Conservation (phyloP, 371 early-diverging fungal species). For the Mortierella sp. region DNA sequence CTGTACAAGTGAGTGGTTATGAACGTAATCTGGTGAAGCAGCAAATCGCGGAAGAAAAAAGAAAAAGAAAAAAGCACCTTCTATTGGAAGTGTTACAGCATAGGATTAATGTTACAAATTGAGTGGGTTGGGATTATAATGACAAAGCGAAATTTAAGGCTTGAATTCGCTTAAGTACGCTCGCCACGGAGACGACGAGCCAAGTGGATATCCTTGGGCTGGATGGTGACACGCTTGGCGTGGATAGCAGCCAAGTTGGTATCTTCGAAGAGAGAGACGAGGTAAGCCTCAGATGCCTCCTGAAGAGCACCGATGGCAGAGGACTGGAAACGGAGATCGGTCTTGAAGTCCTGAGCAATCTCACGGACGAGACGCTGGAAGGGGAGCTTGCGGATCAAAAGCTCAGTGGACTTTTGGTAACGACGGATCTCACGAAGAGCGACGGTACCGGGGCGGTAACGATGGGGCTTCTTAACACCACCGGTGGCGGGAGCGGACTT, state of each 20-base stretch:
- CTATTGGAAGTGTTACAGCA: slow-evolving; percentile 11
- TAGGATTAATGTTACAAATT: slow-evolving; percentile 37
- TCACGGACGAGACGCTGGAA: slow-evolving; percentile 98
- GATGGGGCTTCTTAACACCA: slow-evolving; percentile 85
- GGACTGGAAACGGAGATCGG: slow-evolving; percentile 97
- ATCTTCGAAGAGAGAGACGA: slow-evolving; percentile 97
- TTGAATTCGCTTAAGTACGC: slow-evolving; percentile 70
- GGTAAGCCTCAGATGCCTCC: slow-evolving; percentile 99
- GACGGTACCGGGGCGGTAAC: slow-evolving; percentile 89
- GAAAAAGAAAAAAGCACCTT: slow-evolving; percentile 12
- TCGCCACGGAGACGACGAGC: slow-evolving; percentile 97
- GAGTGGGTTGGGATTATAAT: slow-evolving; percentile 12
- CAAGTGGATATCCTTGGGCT: slow-evolving; percentile 99
- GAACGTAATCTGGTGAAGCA: slow-evolving; percentile 2
- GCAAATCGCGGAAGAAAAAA: background rate
- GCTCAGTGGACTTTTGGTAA: slow-evolving; percentile 98
- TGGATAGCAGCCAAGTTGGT: slow-evolving; percentile 99
- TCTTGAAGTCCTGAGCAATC: slow-evolving; percentile 96
- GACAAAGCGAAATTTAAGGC: background rate
- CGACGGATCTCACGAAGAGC: slow-evolving; percentile 97
- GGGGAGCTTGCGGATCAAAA: slow-evolving; percentile 98
- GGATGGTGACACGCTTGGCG: slow-evolving; percentile 99
- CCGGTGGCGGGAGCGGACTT: slow-evolving; percentile 83
- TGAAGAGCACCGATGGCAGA: slow-evolving; percentile 98
- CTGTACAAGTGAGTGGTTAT: slow-evolving; percentile 8